A percentile compares a stretch with the other conserved stretches of the same genome.
These are phyloP conservation scores for Wickerhamiella siamensis DNA, from an alignment of 805 yeast species.

Conservation along the genomic window DNA sequence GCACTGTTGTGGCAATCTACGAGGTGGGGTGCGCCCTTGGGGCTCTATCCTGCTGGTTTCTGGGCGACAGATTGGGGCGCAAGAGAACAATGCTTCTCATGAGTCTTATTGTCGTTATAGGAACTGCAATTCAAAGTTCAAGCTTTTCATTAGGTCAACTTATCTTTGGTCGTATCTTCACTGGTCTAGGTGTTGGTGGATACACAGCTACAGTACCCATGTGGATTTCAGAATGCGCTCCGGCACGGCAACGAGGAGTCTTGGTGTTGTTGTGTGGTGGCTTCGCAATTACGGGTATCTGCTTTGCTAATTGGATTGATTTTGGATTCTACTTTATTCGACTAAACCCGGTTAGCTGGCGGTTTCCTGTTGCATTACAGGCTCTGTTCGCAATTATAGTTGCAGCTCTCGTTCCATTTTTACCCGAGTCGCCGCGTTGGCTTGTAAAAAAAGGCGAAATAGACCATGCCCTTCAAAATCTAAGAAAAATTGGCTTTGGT, in stretches of 20 bases:
- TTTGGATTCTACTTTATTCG: constrained; percentile 47
- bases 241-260: constrained; percentile 44
- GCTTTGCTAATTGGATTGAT: constrained; percentile 55
- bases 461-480: constrained; percentile 16
- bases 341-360: constrained; percentile 45
- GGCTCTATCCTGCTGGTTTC: constrained; percentile 41
- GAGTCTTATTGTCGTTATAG: constrained; percentile 41
- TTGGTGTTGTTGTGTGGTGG: constrained; percentile 52
- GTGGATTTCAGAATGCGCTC: constrained; percentile 59
- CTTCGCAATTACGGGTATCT: constrained; percentile 50
- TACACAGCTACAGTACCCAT: constrained; percentile 62
- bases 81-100: constrained; percentile 30
- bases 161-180: constrained; percentile 48
- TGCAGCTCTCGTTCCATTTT: constrained; percentile 26
- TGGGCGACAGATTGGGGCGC: constrained; percentile 48
- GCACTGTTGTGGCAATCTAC: constrained; percentile 27
- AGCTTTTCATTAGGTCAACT: constrained; percentile 48
- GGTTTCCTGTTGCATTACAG: constrained; percentile 52
- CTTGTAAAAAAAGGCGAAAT: constrained; percentile 17
- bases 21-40: constrained; percentile 60
- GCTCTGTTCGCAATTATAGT: constrained; percentile 36
- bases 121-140: constrained; percentile 41
- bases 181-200: constrained; percentile 59
- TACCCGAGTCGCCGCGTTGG: constrained; percentile 42
- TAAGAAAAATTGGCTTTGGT: constrained; percentile 11